Evolutionary conservation across 768 basidiomycete species (phyloP), one percentile per base, ranked within the genome.

Genomic region (Leccinum longicurvipes): DNA sequence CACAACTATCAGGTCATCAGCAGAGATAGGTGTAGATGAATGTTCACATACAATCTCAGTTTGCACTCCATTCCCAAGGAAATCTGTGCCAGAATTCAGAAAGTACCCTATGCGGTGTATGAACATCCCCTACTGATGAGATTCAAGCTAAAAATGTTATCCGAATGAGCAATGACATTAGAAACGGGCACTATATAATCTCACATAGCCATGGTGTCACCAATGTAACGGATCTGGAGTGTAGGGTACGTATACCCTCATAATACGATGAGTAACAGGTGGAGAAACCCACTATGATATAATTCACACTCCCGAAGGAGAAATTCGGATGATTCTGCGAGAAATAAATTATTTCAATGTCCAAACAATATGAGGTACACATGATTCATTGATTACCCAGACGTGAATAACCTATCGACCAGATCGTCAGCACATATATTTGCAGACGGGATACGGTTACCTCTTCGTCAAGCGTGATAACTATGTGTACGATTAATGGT

Each of bases 251-350:
- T 50, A 9, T 19, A 10, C 8, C 23, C 32, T 24, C 2, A 50
- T 11, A n/a, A n/a, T 50, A 15, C 24, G 21, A 19, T 21, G 14
- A 51, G 3, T 19, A 24, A 14, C 21, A 41, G 21, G 39, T n/a
- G 10, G 5, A 28, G 4, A 9, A 6, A 21, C 47, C 5, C 14
- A 47, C 47, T 28, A 31, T 3, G 7, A 65, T 17, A 47, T 66
- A 66, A 19, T 19, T 51, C 12, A 67, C 49, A 27, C 54, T 62
- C 46, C 65, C 66, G 19, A 59, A 67, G 6, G 45, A 50, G 1
- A 28, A 3, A 7, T 11, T 23, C 3, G n/a, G 31, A n/a, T 21
- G 27, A 2, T 48, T 59, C 65, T 66, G 27, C 11, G 28, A 52
- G 25, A 11, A 24, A n/a, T 4, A 0, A 50, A 46, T 54, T 27